Percentiles rank a stretch among this genome's conserved stretches.
Conservation (phyloP, 2,329 filamentous ascomycete genomes). For the Fusarium sulawesiense region DNA sequence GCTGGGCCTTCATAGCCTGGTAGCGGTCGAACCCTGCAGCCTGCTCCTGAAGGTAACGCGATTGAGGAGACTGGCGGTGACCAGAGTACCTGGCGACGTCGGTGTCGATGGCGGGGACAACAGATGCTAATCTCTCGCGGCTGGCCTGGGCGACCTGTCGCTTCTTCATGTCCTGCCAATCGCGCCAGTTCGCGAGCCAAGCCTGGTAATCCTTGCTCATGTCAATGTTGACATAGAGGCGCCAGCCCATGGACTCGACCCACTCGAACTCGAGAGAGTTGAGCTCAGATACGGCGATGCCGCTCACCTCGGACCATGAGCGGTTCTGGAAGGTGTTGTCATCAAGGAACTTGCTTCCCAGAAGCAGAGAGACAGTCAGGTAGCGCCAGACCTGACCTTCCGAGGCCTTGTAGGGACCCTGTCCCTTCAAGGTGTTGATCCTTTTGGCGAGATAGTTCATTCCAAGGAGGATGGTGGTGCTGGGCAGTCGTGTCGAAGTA, state of each 20-base stretch:
- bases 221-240: conserved; percentile 86
- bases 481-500: conserved; percentile 88
- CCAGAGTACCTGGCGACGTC: conserved; percentile 54
- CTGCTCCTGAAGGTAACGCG: conserved; percentile 66
- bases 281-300: conserved; percentile 84
- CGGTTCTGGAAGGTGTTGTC: conserved; percentile 98
- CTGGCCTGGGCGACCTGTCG: conserved; percentile 60
- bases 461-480: conserved; percentile 89
- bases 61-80: conserved; percentile 53
- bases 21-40: conserved; percentile 65
- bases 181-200: conserved; percentile 70
- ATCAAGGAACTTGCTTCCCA: conserved; percentile 95
- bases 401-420: conserved; percentile 66
- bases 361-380: conserved; percentile 83
- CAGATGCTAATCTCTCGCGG: conserved; percentile 62
- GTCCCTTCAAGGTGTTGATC: conserved; percentile 76
- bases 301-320: conserved; percentile 95
- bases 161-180: conserved; percentile 68
- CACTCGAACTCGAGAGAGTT: conserved; percentile 90
- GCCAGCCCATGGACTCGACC: conserved; percentile 84
- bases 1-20: conserved; percentile 58
- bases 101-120: conserved; percentile 61
- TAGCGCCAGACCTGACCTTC: conserved; percentile 86
- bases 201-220: conserved; percentile 77
- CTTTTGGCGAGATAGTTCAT: conserved; percentile 89